Base-by-base conservation (phyloP, 1,284 basidiomycete genomes). In the Taiwanofungus camphoratus region DNA sequence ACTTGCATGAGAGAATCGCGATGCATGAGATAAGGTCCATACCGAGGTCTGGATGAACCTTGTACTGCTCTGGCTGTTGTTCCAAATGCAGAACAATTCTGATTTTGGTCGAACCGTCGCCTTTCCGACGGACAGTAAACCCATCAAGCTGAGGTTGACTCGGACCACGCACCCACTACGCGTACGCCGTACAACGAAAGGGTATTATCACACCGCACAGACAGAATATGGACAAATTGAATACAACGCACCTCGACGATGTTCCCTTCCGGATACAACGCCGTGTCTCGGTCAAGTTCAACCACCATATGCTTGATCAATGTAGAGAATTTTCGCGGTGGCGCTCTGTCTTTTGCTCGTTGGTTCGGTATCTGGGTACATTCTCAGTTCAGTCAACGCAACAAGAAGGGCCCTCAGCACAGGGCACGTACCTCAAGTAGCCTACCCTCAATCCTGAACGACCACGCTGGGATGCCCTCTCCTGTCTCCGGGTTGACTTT, bases 401-500 rank as follows among this genome's bases (percentile, higher is more conserved):
- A n/a, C 9, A 18, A 40, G 5, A 42, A 16, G 1, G 20, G 29
- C 45, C 8, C 23, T 13, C n/a, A 20, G 27, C 20, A 34, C 24
- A n/a, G 12, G 38, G 37, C 13, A 61, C 73, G 39, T 45, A 82
- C 84, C 74, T 88, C 84, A 3, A 97, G 70, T 45, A 98, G 60
- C 40, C 93, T 76, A 0, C 94, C 94, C 55, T 97, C 93, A 44
- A 97, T 78, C 59, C 82, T 86, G 45, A 97, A 70, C 30, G 84
- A 79, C 92, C 92, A 98, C 0, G 91, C 88, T 1, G 94, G 90
- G 15, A 95, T 83, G 2, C 87, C 87, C 53, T 88, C 82, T 7
- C 89, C 77, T 1, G 72, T 73, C 48, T 75, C 70, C 24, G 76
- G 67, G 57, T 82, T 77, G 15, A 68, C 61, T n/a, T 59, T 55